phyloP scores from a whole-genome alignment of 1,284 basidiomycete genomes.

The Apiotrichum porosum region DNA sequence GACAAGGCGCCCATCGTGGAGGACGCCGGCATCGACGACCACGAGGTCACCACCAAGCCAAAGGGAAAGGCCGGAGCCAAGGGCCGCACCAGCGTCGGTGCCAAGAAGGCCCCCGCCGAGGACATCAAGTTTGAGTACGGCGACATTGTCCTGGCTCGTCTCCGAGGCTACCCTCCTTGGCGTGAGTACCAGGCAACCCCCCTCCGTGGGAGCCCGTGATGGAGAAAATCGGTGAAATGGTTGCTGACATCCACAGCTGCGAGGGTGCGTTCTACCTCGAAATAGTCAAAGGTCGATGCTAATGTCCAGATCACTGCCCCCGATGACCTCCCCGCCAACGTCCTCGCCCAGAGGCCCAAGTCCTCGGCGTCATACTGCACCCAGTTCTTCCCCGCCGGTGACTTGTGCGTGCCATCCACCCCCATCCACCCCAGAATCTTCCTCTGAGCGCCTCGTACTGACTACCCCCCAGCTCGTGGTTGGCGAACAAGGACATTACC shows the following conservation, averaged over 20 bases:
- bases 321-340: conserved; percentile 32
- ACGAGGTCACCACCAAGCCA: conserved; percentile 36
- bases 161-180: conserved; percentile 92
- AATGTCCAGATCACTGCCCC: conserved; percentile 36
- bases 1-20: conserved; percentile 10
- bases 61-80: conserved; percentile 23
- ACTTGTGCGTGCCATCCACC: conserved; percentile 63
- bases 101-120: not conserved
- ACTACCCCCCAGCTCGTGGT: conserved; percentile 65
- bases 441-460: conserved; percentile 6
- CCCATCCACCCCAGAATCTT: conserved; percentile 7
- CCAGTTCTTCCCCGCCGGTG: conserved; percentile 57
- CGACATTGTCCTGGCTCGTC: conserved; percentile 85
- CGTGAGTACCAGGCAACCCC: conserved; percentile 42
- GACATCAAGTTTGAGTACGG: conserved; percentile 50
- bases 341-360: conserved; percentile 33
- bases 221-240: not conserved
- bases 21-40: conserved; percentile 26
- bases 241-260: conserved; percentile 18
- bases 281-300: too few species aligned
- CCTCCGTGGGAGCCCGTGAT: too few species aligned
- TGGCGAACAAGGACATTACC: conserved; percentile 73
- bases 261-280: conserved; percentile 18
- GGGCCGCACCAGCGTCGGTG: not conserved
- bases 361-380: conserved; percentile 30